Evolutionary conservation across 2,329 filamentous ascomycete genomes (phyloP), one percentile per base, ranked within the genome.

Genomic region (Aspergillus sclerotialis): DNA sequence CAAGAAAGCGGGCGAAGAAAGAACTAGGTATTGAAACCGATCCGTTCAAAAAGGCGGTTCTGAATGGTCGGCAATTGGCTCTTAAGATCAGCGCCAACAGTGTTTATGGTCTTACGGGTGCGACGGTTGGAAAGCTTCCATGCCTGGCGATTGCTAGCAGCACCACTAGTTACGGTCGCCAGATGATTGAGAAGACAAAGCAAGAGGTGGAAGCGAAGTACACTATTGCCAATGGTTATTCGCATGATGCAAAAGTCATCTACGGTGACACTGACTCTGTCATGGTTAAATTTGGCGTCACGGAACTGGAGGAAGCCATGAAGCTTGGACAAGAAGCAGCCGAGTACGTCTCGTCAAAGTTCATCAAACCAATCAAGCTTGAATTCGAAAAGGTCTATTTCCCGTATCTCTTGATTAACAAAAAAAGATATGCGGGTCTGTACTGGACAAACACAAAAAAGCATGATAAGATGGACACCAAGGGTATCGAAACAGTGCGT

Each of bases 341-440:
- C 1, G 73, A 81, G 13, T 93, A 72, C 49, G 92, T 98, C 26
- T 95, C 92, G 4, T 75, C 76, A 29, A 94, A 95, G 60, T 98
- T 98, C 58, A 70, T 89, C 60, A 93, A 92, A 56, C 92, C 92
- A 4, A 98, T 98, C 73, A 98, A 96, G 67, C 77, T 98, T 19
- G 92, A 98, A 61, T 98, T 98, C 64, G 92, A 98, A 62, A 98
- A 98, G 65, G 90, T 98, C 1, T 98, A 98, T 65, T 98, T 84
- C 59, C 92, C 92, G 1, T 98, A 98, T 58, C 73, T 98, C 21
- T 74, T 98, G 33, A 98, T 98, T 78, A 98, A 98, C 78, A 98
- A 98, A 72, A 98, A 98, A 71, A 84, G 92, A 44, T 98, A 98
- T 54, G 92, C 92, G 7, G 92, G 92, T n/a, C 66, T 98, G 19